Evolutionary conservation across 2,329 filamentous ascomycete genomes (phyloP), one percentile per base, ranked within the genome.

Genomic region (Rutstroemia sp.): DNA sequence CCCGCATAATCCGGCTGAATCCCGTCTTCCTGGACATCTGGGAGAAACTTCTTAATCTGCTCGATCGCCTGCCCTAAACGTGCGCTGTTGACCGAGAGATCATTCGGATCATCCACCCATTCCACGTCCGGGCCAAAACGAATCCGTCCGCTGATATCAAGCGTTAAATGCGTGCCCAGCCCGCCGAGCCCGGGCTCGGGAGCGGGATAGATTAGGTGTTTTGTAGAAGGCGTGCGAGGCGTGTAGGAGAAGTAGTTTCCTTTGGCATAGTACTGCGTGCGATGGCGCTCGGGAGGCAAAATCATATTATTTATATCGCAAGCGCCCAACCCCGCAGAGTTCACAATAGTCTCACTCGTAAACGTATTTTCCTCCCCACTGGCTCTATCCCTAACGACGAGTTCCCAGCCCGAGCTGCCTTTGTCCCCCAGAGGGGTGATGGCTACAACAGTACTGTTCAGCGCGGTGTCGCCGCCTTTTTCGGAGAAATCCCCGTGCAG

Each of bases 51-150:
- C 63, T 79, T 75, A 57, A 99, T 96, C 66, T 89, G 89, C 10
- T 75, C 75, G 0, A 95, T 71, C 0, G 92, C 92, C 41, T 81
- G 76, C 1, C 73, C 70, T 55, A 96, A 74, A 12, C 88, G n/a
- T n/a, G n/a, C n/a, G n/a, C n/a, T n/a, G n/a, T n/a, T n/a, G n/a
- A n/a, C n/a, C n/a, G n/a, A n/a, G n/a, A n/a, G n/a, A n/a, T n/a
- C n/a, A n/a, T n/a, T n/a, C n/a, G 90, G 83, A 1, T 77, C 74
- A 49, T 86, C 80, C 0, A 96, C 86, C 94, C 94, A 97, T 70
- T 97, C 90, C 14, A 96, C 88, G 68, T 99, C 94, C 0, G 94
- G 94, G 0, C 94, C 94, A 71, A 99, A 99, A 39, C 90, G 86
- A 45, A 97, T 79, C 0, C 89, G 82, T 0, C 92, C 92, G 0